These are phyloP conservation scores for Rhodotorula toruloides DNA, from an alignment of 768 basidiomycete species.

Conservation along the genomic window DNA sequence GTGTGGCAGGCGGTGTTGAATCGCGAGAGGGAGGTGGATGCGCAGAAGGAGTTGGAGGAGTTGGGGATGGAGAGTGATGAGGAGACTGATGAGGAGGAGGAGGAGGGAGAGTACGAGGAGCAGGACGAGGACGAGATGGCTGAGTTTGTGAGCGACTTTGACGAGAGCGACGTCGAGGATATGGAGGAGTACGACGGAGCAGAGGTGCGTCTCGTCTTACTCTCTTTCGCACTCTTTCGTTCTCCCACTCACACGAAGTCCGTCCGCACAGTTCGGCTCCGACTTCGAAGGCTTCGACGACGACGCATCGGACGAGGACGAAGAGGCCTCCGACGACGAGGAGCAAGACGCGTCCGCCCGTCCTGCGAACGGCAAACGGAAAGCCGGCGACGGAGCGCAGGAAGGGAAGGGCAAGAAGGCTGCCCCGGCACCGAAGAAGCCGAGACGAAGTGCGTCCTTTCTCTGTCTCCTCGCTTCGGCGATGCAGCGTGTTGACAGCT, in stretches of 20 bases:
- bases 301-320: slow-evolving; percentile 50
- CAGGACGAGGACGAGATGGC: slow-evolving; percentile 57
- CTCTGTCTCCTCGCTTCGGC: not conserved
- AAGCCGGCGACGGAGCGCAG: slow-evolving; percentile 44
- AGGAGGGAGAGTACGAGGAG: slow-evolving; percentile 60
- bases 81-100: slow-evolving; percentile 56
- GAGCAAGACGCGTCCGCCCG: slow-evolving; percentile 49
- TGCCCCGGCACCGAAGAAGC: slow-evolving; percentile 42
- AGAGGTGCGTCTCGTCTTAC: slow-evolving; percentile 15
- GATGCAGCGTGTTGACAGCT: not conserved
- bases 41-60: slow-evolving; percentile 53
- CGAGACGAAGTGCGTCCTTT: slow-evolving; percentile 40
- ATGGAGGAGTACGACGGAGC: slow-evolving; percentile 48
- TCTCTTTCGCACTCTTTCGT: not conserved
- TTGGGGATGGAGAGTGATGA: slow-evolving; percentile 50
- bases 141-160: slow-evolving; percentile 70
- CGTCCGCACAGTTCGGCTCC: slow-evolving; percentile 7
- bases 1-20: slow-evolving; percentile 92
- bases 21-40: slow-evolving; percentile 57
- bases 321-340: slow-evolving; percentile 49
- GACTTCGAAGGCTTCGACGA: slow-evolving; percentile 48
- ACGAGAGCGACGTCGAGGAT: slow-evolving; percentile 59
- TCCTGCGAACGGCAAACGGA: slow-evolving; percentile 52
- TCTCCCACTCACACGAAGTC: not conserved
- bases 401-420: slow-evolving; percentile 56